Percentiles rank a stretch among this genome's conserved stretches.
Evolutionary conservation across 495 filamentous ascomycete genomes (phyloP).

Genomic region (Xylaria acuta): DNA sequence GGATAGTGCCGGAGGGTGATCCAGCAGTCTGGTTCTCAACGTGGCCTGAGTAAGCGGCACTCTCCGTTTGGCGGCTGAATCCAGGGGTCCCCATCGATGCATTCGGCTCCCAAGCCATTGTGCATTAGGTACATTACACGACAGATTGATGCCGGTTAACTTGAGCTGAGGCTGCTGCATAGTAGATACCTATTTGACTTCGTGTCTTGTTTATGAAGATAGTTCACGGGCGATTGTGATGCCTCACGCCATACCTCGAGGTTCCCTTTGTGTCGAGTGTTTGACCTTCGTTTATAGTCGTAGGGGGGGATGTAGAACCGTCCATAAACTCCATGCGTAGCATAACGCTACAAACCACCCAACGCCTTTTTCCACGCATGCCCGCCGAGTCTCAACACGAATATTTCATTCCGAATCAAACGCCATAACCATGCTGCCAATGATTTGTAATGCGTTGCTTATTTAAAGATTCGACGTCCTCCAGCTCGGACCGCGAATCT

Average conservation of each 20-base stretch:
- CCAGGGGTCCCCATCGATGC: not conserved
- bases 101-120: not conserved
- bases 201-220: not conserved
- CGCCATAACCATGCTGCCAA: constrained; percentile 15
- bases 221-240: not conserved
- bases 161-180: not conserved
- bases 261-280: not conserved
- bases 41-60: constrained; percentile 1
- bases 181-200: not conserved
- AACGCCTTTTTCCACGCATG: not conserved
- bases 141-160: not conserved
- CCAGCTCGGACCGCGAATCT: constrained; percentile 65
- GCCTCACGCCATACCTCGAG: not conserved
- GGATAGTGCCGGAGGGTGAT: not conserved
- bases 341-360: not conserved
- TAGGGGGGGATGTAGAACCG: not conserved
- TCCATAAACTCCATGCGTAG: constrained; percentile 13
- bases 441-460: constrained; percentile 27
- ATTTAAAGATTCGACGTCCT: constrained; percentile 71
- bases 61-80: not conserved
- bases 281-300: not conserved
- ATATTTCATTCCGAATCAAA: not conserved
- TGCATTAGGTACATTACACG: not conserved
- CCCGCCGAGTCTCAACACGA: not conserved
- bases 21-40: not conserved